Evolutionary conservation across 1,139 yeast species (phyloP).

Genomic region (Saccharomyces hybrid): DNA sequence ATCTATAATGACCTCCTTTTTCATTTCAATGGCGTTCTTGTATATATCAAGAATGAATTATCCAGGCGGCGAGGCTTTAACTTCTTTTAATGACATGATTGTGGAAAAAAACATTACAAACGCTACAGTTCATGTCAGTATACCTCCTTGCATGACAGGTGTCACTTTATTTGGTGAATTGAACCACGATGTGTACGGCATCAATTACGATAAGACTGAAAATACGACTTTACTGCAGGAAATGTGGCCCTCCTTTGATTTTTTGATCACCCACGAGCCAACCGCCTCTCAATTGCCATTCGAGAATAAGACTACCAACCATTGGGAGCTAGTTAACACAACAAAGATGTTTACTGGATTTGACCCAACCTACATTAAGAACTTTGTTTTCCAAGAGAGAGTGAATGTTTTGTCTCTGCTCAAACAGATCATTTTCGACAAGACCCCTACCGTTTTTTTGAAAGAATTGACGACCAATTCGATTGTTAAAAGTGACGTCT

Average conservation of each 20-base stretch:
- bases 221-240: conserved; percentile 33
- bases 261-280: conserved; percentile 45
- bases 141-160: conserved; percentile 84
- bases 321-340: conserved; percentile 38
- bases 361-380: conserved; percentile 21
- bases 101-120: conserved; percentile 19
- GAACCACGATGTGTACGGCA: conserved; percentile 23
- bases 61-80: conserved; percentile 81
- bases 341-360: conserved; percentile 35
- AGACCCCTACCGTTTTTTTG: conserved; percentile 2
- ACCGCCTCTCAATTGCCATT: conserved; percentile 19
- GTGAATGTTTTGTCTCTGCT: conserved; percentile 12
- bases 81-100: conserved; percentile 43
- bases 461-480: conserved; percentile 15
- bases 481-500: conserved; percentile 21
- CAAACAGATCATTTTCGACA: conserved; percentile 9
- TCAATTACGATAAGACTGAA: conserved; percentile 76
- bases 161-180: conserved; percentile 66
- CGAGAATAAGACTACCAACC: conserved; percentile 18
- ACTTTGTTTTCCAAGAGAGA: conserved; percentile 12
- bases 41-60: conserved; percentile 67
- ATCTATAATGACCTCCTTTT: conserved; percentile 33
- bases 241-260: conserved; percentile 52
- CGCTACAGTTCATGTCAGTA: conserved; percentile 61
- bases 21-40: conserved; percentile 46